A percentile compares a stretch with the other conserved stretches of the same genome.
These are phyloP conservation scores for Lachnellula subtilissima DNA, from an alignment of 2,329 filamentous ascomycete genomes.

Conservation along the genomic window DNA sequence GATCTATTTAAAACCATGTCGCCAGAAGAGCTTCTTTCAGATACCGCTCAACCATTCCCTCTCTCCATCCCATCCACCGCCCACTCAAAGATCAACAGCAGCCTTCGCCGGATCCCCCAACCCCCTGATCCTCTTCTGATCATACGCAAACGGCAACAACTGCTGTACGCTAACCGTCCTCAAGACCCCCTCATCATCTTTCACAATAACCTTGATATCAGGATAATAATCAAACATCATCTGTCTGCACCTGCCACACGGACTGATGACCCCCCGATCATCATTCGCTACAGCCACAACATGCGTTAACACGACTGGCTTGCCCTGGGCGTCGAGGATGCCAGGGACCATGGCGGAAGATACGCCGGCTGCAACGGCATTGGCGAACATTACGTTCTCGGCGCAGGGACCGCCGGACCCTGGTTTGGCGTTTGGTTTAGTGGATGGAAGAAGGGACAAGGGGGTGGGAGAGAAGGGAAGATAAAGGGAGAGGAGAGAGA, in stretches of 20 bases:
- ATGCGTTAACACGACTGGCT: background rate
- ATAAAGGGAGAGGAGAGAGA: background rate
- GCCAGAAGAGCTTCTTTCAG: too few species aligned
- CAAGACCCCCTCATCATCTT: conserved; percentile 1
- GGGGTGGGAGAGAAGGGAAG: background rate
- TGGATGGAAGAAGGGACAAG: background rate
- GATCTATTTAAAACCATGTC: too few species aligned
- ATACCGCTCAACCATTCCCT: too few species aligned
- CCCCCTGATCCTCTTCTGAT: background rate
- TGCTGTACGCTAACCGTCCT: conserved; percentile 11
- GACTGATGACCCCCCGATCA: conserved; percentile 17
- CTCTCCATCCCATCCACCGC: too few species aligned
- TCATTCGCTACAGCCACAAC: conserved; percentile 17
- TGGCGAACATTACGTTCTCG: conserved; percentile 19
- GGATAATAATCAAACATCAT: conserved; percentile 23
- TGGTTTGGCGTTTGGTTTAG: background rate
- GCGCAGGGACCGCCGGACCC: conserved; percentile 14
- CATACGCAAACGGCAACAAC: conserved; percentile 18
- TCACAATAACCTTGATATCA: conserved; percentile 16
- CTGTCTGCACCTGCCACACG: conserved; percentile 22
- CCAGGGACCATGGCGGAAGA: conserved; percentile 7
- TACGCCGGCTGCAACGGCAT: conserved; percentile 15
- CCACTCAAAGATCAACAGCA: background rate
- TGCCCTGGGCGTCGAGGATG: background rate
- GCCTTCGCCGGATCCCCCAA: background rate